Conservation (phyloP, 345 rosid genomes). For the Linum trigynum region DNA sequence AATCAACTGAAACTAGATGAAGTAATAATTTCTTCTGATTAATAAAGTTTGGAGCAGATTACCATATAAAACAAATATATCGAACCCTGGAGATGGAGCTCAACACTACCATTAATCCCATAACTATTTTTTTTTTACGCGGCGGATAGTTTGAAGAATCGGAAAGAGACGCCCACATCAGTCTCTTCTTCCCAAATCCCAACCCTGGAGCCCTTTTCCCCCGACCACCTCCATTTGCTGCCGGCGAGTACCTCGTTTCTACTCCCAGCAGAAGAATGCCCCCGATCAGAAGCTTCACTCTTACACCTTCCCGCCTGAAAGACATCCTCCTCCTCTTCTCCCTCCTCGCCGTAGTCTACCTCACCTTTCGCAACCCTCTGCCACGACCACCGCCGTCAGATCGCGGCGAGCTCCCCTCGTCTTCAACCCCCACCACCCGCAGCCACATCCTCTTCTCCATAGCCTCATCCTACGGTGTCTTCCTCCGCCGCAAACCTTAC, state of each 20-base stretch:
- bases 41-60: no score
- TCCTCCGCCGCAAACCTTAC: constrained; percentile 50
- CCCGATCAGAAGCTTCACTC: constrained; percentile 1
- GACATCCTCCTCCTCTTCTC: constrained; percentile 39
- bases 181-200: background rate
- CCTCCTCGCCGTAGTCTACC: constrained; percentile 34
- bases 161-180: background rate
- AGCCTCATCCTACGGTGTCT: constrained; percentile 59
- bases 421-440: constrained; percentile 22
- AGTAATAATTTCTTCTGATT: no score
- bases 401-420: background rate
- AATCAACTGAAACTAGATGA: no score
- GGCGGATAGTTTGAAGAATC: background rate
- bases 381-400: constrained; percentile 7
- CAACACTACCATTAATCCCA: background rate
- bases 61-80: no score
- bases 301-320: constrained; percentile 38
- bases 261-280: background rate
- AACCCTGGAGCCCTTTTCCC: background rate
- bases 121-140: background rate
- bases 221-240: background rate
- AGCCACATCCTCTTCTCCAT: constrained; percentile 63
- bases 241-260: background rate
- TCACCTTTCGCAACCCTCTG: constrained; percentile 27
- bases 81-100: no score